Evolutionary conservation across 192 early-diverging fungal genomes (phyloP).

Genomic region (Linnemannia zychae): DNA sequence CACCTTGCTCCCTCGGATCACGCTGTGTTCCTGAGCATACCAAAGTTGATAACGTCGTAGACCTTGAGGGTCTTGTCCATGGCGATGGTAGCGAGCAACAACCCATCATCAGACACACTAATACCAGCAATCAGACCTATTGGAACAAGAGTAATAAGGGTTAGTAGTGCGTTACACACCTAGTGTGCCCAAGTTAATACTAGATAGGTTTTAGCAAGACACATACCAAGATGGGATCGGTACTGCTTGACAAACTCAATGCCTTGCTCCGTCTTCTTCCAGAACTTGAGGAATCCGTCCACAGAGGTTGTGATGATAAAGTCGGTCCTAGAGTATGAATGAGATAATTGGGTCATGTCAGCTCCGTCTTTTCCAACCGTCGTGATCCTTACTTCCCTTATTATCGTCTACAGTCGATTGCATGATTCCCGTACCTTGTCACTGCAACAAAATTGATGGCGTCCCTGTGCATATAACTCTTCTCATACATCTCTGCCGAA

Average conservation of each 20-base stretch:
- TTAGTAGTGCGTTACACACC: background rate
- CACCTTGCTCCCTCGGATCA: background rate
- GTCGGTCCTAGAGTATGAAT: constrained; percentile 72
- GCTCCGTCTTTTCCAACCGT: background rate
- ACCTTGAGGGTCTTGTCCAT: constrained; percentile 92
- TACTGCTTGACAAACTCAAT: constrained; percentile 99
- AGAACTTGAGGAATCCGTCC: constrained; percentile 98
- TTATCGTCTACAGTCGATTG: too few species aligned
- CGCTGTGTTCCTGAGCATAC: constrained; percentile 48
- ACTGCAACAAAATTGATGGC: constrained; percentile 83
- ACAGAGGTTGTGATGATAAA: constrained; percentile 95
- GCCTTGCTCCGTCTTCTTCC: constrained; percentile 94
- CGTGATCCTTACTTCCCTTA: background rate
- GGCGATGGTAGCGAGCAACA: constrained; percentile 84
- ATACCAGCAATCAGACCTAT: constrained; percentile 67
- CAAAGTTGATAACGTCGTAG: constrained; percentile 97
- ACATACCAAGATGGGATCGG: constrained; percentile 83
- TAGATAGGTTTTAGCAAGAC: too few species aligned
- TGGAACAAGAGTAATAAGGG: background rate
- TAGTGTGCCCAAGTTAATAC: too few species aligned
- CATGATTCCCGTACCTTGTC: constrained; percentile 66
- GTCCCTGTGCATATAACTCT: constrained; percentile 97
- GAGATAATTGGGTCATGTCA: background rate
- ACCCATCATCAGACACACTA: constrained; percentile 79
- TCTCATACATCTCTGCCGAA: constrained; percentile 92